phyloP scores from a whole-genome alignment of 257 asterid species.

The Ballota nigra region DNA sequence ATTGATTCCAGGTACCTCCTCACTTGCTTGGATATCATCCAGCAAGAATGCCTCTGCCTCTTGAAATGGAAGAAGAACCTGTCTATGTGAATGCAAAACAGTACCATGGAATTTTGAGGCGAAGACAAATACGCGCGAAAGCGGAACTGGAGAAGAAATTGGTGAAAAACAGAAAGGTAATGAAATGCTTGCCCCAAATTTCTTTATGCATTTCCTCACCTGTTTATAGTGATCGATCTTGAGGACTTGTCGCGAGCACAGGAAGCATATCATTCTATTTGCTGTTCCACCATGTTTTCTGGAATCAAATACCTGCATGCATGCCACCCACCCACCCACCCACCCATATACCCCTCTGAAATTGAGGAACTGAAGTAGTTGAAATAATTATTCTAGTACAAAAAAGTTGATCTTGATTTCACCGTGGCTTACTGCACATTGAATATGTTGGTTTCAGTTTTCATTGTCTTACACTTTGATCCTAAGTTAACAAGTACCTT shows the following conservation, averaged over 20 bases:
- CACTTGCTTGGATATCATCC: constrained; percentile 59
- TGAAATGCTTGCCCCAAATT: background rate
- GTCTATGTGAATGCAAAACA: constrained; percentile 84
- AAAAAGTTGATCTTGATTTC: background rate
- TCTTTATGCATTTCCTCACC: background rate
- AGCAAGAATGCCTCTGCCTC: constrained; percentile 75
- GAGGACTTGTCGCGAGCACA: background rate
- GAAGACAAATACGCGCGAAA: constrained; percentile 76
- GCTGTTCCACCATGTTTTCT: too few species aligned
- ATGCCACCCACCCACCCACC: too few species aligned
- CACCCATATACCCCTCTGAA: background rate
- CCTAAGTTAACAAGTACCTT: background rate
- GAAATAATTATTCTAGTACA: constrained; percentile 11
- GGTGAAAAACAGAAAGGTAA: constrained; percentile 67
- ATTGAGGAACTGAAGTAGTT: background rate
- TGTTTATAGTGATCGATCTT: background rate
- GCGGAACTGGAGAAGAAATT: constrained; percentile 73
- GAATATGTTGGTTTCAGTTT: background rate
- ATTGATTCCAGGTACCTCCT: constrained; percentile 52
- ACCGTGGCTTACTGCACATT: background rate
- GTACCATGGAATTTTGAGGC: constrained; percentile 75
- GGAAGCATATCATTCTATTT: constrained; percentile 2
- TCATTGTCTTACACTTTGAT: background rate
- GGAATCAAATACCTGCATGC: background rate
- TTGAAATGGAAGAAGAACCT: constrained; percentile 83